Evolutionary conservation across 805 yeast species (phyloP).

Genomic region (Wickerhamiella cacticola): DNA sequence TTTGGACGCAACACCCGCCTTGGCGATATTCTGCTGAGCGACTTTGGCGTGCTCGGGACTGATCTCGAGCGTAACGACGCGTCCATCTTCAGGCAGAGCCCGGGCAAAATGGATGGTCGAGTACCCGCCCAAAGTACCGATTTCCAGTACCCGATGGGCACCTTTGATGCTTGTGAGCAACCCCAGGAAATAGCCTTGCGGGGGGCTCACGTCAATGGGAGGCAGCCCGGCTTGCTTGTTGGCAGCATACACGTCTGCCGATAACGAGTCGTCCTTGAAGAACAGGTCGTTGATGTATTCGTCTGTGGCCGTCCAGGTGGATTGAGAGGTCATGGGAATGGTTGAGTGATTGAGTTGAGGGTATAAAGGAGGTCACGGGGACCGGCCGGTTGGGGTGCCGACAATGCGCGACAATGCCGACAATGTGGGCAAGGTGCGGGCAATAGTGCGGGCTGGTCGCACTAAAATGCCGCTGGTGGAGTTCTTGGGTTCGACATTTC

Average conservation of each 20-base stretch:
- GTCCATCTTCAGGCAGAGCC: constrained; percentile 5
- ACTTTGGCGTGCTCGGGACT: constrained; percentile 9
- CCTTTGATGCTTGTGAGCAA: background rate
- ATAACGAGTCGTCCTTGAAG: background rate
- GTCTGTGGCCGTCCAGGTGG: background rate
- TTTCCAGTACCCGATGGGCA: constrained; percentile 4
- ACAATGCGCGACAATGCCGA: too few relatives aligned
- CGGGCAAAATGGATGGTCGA: constrained; percentile 11
- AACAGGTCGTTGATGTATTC: background rate
- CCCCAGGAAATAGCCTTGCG: constrained; percentile 6
- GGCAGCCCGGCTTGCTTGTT: constrained; percentile 4
- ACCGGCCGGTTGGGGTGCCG: too few relatives aligned
- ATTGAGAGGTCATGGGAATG: too few relatives aligned
- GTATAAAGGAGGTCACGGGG: too few relatives aligned
- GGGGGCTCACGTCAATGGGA: constrained; percentile 9
- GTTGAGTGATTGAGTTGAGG: too few relatives aligned
- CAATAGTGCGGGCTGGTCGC: too few relatives aligned
- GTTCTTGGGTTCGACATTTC: too few relatives aligned
- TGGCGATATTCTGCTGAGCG: background rate
- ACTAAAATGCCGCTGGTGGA: too few relatives aligned
- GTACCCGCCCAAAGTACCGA: constrained; percentile 8
- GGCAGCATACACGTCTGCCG: background rate
- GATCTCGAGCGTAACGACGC: constrained; percentile 3
- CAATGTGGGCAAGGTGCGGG: too few relatives aligned
- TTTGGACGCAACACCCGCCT: constrained; percentile 1